Evolutionary conservation across 2,329 filamentous ascomycete genomes (phyloP), one percentile per base, ranked within the genome.

Genomic region (Aspergillus persii): DNA sequence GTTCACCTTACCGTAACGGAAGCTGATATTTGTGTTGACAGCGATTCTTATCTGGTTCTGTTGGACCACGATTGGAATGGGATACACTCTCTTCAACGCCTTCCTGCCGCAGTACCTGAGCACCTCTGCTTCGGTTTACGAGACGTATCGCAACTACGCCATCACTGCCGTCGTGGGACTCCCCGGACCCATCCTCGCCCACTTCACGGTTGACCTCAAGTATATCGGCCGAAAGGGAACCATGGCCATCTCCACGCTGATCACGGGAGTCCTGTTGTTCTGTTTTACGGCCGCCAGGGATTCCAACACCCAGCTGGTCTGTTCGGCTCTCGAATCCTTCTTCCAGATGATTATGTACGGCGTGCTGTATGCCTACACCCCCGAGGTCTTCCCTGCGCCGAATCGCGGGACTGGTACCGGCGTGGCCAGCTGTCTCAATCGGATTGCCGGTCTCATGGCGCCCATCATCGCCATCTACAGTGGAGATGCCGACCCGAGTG

Each of bases 61-160:
- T 71, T 96, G 91, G 91, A 83, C 88, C 0, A 87, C 86, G 11
- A 93, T 96, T 65, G 91, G 91, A 54, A 90, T 96, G 85, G 91
- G 88, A 1, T 96, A 94, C 68, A 91, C 91, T 0, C 84, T 96
- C 4, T 96, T 94, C 83, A 95, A 94, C 75, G 89, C 90, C 53
- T 96, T 96, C 76, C 81, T 96, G 23, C 92, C 92, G 0, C 90
- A 95, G 66, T 95, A 95, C 70, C 86, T 96, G 59, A 84, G 87
- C 27, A 83, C 85, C 60, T 82, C 84, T 39, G 77, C 76, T 29
- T 72, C 77, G 7, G 71, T 72, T 39, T 71, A 74, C 52, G 74
- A 76, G 36, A 79, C 76, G 39, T 96, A 95, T 78, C 87, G 90
- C 63, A 91, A 92, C 80, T 94, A 92, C 73, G 88, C 88, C 71